phyloP scores from a whole-genome alignment of 352 stramenopile species.

The Halophytophthora batemanensis region DNA sequence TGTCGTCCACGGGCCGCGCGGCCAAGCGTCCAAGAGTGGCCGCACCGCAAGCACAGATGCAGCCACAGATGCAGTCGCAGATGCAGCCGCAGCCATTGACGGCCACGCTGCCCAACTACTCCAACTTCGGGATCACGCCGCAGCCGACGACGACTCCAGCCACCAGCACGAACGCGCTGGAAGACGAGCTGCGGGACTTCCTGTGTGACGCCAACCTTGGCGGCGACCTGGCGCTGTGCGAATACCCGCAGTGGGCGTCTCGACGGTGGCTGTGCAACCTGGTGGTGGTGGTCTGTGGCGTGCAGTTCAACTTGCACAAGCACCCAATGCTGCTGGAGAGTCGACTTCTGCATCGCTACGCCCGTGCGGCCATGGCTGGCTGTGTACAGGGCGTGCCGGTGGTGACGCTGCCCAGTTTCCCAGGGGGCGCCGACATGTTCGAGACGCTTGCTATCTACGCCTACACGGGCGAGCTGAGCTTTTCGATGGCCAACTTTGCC shows the following conservation, averaged over 20 bases:
- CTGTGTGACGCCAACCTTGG: slow-evolving; percentile 26
- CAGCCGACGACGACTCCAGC: neutral
- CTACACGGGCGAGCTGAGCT: slow-evolving; percentile 53
- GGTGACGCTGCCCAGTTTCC: slow-evolving; percentile 44
- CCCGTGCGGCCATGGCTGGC: slow-evolving; percentile 22
- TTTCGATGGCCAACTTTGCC: slow-evolving; percentile 27
- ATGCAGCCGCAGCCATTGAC: neutral
- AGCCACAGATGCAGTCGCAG: neutral
- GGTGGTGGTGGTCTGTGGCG: slow-evolving; percentile 53
- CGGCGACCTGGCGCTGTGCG: slow-evolving; percentile 41
- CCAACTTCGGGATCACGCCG: slow-evolving; percentile 7
- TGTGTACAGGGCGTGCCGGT: slow-evolving; percentile 25
- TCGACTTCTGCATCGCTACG: slow-evolving; percentile 37
- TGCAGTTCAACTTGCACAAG: slow-evolving; percentile 75
- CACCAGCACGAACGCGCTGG: slow-evolving; percentile 12
- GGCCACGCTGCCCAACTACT: neutral
- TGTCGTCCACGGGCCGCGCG: slow-evolving; percentile 45
- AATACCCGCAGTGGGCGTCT: slow-evolving; percentile 49
- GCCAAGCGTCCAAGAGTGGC: slow-evolving; percentile 30
- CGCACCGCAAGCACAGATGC: slow-evolving; percentile 6
- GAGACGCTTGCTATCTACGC: slow-evolving; percentile 66
- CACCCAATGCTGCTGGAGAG: slow-evolving; percentile 61
- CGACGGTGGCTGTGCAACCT: slow-evolving; percentile 51
- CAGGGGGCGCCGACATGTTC: slow-evolving; percentile 53
- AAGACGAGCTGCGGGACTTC: slow-evolving; percentile 30